These are phyloP conservation scores for Colletotrichum incanum DNA, from an alignment of 2,329 filamentous ascomycete genomes.

Conservation along the genomic window DNA sequence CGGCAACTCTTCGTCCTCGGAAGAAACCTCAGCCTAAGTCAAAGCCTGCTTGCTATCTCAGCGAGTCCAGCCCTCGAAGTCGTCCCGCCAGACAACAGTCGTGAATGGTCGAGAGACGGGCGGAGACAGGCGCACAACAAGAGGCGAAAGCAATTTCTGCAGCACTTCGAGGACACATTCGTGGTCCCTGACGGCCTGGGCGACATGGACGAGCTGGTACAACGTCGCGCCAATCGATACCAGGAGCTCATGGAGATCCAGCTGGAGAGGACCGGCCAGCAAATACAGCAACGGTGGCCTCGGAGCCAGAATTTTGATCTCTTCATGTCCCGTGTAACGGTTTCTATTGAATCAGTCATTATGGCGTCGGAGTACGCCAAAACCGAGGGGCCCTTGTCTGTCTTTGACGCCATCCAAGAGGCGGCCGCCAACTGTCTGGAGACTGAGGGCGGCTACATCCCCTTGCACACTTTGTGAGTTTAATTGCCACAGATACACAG, in stretches of 20 bases:
- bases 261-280: not conserved
- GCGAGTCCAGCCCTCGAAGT: slow-evolving; percentile 18
- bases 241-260: slow-evolving; percentile 15
- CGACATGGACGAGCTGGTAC: slow-evolving; percentile 41
- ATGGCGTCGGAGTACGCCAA: slow-evolving; percentile 33
- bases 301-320: slow-evolving; percentile 32
- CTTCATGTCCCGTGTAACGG: slow-evolving; percentile 37
- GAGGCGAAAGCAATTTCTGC: slow-evolving; percentile 38
- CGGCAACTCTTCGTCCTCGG: slow-evolving; percentile 41
- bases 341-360: slow-evolving; percentile 42
- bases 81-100: slow-evolving; percentile 32
- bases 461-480: slow-evolving; percentile 39
- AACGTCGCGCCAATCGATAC: slow-evolving; percentile 30
- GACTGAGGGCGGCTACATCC: slow-evolving; percentile 32
- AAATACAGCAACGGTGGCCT: slow-evolving; percentile 39
- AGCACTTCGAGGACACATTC: slow-evolving; percentile 39
- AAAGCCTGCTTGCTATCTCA: slow-evolving; percentile 34
- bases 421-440: slow-evolving; percentile 30
- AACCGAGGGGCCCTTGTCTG: slow-evolving; percentile 21
- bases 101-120: slow-evolving; percentile 24
- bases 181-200: slow-evolving; percentile 42
- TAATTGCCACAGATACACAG: not conserved
- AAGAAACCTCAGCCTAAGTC: slow-evolving; percentile 33
- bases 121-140: slow-evolving; percentile 24
- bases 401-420: slow-evolving; percentile 34